Conservation (phyloP, 805 yeast genomes). For the Sungouiozyma intestinalis region DNA sequence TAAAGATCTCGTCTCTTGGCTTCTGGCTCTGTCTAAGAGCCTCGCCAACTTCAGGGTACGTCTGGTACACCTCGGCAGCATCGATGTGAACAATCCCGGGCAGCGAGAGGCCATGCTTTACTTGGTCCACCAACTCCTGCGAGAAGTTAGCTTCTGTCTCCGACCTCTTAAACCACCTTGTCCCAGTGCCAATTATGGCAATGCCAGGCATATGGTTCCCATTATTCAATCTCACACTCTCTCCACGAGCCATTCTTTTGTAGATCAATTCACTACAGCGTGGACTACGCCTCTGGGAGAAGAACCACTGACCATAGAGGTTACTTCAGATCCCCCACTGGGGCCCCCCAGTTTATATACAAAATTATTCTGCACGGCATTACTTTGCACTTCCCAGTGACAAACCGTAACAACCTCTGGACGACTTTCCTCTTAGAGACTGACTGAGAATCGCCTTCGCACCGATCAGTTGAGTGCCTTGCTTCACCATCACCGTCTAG, state of each 20-base stretch:
- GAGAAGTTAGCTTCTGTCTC: slow-evolving; percentile 22
- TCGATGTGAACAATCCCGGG: slow-evolving; percentile 49
- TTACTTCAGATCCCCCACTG: too few relatives aligned
- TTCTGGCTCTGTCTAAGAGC: slow-evolving; percentile 35
- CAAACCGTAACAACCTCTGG: too few relatives aligned
- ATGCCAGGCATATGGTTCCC: slow-evolving; percentile 36
- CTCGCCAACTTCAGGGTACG: slow-evolving; percentile 42
- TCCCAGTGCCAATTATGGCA: slow-evolving; percentile 50
- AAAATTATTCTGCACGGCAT: too few relatives aligned
- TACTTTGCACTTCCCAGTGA: too few relatives aligned
- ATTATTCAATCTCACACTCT: slow-evolving; percentile 26
- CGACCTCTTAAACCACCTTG: slow-evolving; percentile 39
- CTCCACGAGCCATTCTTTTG: slow-evolving; percentile 14
- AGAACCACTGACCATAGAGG: too few relatives aligned
- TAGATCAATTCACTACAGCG: too few relatives aligned
- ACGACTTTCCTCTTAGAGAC: too few relatives aligned
- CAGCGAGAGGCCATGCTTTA: slow-evolving; percentile 26
- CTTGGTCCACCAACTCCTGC: slow-evolving; percentile 25
- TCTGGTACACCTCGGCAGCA: slow-evolving; percentile 47
- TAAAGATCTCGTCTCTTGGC: slow-evolving; percentile 40
- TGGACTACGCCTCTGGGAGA: too few relatives aligned
- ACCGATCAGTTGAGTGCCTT: too few relatives aligned
- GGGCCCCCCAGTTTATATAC: too few relatives aligned
- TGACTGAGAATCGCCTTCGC: too few relatives aligned
- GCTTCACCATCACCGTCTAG: too few relatives aligned